A percentile compares a stretch with the other conserved stretches of the same genome.
phyloP scores from a whole-genome alignment of 1,284 basidiomycete species.

The Austroboletus niveus region DNA sequence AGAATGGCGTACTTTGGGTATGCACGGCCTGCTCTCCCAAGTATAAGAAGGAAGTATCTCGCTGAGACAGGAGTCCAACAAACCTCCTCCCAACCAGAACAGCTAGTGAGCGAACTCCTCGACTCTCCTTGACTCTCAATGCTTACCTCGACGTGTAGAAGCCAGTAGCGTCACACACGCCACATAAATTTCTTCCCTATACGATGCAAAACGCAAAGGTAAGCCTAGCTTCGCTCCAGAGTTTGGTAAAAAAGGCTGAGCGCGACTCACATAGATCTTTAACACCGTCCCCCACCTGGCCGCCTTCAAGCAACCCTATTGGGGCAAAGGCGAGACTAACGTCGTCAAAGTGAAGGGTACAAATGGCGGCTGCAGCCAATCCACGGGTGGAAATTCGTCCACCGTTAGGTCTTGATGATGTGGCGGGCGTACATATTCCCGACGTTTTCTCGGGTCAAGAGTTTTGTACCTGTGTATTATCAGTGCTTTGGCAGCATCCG shows the following conservation, averaged over 20 bases:
- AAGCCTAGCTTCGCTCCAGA: not conserved
- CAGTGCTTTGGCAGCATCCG: no score
- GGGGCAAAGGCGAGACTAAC: not conserved
- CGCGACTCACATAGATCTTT: constrained; percentile 1
- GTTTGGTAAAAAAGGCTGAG: constrained; percentile 5
- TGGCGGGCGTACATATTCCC: no score
- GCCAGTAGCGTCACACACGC: not conserved
- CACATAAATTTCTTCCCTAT: not conserved
- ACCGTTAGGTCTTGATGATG: not conserved
- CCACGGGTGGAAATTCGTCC: not conserved
- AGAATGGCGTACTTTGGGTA: not conserved
- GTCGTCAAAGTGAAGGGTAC: not conserved
- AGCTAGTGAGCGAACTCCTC: not conserved
- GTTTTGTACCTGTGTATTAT: no score
- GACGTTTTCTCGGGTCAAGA: no score
- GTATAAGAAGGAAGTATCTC: not conserved
- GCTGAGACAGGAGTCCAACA: not conserved
- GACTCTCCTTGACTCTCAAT: no score
- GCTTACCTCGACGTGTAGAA: constrained; percentile 11
- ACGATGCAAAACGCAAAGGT: constrained; percentile 16
- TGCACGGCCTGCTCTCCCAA: not conserved
- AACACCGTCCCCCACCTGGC: not conserved
- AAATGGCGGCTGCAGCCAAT: not conserved
- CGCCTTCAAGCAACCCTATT: constrained; percentile 15
- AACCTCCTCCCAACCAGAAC: not conserved